Conservation (phyloP, 306 rosid genomes). For the Hylodesmum podocarpum region DNA sequence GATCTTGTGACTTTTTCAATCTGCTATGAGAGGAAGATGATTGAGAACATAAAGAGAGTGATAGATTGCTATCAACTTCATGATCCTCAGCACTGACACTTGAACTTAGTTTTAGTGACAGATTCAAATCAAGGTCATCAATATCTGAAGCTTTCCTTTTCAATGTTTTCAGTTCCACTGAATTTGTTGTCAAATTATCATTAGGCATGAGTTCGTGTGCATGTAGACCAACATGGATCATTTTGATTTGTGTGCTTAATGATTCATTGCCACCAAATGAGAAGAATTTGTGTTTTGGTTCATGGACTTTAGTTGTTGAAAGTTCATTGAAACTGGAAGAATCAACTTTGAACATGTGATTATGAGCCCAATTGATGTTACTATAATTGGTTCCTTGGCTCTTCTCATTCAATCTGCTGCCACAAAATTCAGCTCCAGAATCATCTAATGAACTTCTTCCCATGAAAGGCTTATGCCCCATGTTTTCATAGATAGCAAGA, state of each 20-base stretch:
- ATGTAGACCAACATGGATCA: conserved; percentile 18
- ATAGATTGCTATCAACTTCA: conserved; percentile 50
- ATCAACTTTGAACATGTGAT: conserved; percentile 30
- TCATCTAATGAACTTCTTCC: conserved; percentile 28
- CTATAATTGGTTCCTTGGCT: conserved; percentile 24
- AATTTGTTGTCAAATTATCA: not conserved
- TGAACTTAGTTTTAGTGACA: conserved; percentile 64
- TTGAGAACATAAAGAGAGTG: conserved; percentile 66
- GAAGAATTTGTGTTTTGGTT: conserved; percentile 37
- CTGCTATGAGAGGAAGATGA: conserved; percentile 33
- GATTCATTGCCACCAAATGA: conserved; percentile 40
- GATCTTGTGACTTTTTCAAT: conserved; percentile 36
- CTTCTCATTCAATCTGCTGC: conserved; percentile 33
- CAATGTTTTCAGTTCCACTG: conserved; percentile 31
- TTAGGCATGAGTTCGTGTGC: conserved; percentile 32
- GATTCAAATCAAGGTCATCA: conserved; percentile 63
- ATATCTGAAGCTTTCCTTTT: conserved; percentile 60
- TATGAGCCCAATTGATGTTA: conserved; percentile 23
- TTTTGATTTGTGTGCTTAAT: conserved; percentile 22
- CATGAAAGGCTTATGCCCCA: conserved; percentile 29
- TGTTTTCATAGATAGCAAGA: conserved; percentile 47
- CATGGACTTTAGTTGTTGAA: conserved; percentile 43
- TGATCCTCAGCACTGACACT: conserved; percentile 31
- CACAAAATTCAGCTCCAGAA: conserved; percentile 43
- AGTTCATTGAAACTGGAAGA: conserved; percentile 36